Evolutionary conservation across 2,329 filamentous ascomycete species (phyloP).

Genomic region (Myriosclerotinia curreyana): DNA sequence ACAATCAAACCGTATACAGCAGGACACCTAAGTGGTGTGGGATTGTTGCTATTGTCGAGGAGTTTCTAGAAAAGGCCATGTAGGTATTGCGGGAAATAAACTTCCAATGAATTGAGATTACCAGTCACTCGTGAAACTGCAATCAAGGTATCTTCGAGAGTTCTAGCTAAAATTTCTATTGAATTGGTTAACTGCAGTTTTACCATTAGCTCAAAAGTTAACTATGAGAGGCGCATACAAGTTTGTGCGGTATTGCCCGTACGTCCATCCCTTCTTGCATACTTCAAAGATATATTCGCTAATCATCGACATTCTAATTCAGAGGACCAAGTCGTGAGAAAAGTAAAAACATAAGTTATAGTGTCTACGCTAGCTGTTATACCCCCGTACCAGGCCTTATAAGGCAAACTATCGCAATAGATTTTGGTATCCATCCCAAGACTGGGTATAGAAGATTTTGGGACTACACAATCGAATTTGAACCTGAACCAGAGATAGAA

Average conservation of each 20-base stretch:
- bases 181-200: neutral
- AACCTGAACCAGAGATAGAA: neutral
- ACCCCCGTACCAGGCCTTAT: neutral
- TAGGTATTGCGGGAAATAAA: neutral
- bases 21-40: neutral
- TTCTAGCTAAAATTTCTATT: neutral
- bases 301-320: neutral
- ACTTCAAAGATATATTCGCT: neutral
- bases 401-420: neutral
- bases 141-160: neutral
- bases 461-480: neutral
- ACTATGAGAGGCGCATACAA: neutral
- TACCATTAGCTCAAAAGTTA: neutral
- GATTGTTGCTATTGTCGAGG: neutral
- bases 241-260: neutral
- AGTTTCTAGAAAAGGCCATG: neutral
- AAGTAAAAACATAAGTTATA: neutral
- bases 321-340: neutral
- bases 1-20: too few species aligned
- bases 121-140: neutral
- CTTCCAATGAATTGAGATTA: neutral
- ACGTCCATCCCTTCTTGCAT: neutral
- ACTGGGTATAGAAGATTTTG: neutral
- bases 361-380: neutral
- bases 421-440: neutral